Conservation (phyloP, 2,329 filamentous ascomycete species). For the Diaporthe nobilis region DNA sequence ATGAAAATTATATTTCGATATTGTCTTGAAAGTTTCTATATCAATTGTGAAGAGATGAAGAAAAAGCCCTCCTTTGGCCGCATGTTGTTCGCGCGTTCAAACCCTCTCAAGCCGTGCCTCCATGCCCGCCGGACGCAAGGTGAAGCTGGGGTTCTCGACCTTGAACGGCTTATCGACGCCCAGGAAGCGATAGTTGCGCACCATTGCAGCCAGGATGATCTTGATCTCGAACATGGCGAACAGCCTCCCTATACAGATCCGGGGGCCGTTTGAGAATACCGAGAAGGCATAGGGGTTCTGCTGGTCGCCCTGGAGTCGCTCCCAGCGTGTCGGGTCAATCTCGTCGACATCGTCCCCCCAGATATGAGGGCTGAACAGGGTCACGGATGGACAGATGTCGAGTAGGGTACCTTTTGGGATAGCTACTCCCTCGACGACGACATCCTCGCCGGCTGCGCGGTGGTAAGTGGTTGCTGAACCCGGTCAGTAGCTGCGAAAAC, state of each 20-base stretch:
- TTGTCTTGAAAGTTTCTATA: too few species aligned
- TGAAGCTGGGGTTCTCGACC: constrained; percentile 31
- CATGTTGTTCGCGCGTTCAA: too few species aligned
- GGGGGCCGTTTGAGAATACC: constrained; percentile 55
- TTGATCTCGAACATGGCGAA: constrained; percentile 57
- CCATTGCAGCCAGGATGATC: constrained; percentile 51
- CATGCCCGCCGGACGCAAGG: constrained; percentile 17
- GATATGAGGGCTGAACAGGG: constrained; percentile 44
- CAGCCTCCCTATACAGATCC: constrained; percentile 55
- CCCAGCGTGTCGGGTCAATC: constrained; percentile 46
- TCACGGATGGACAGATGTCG: constrained; percentile 44
- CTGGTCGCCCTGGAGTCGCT: constrained; percentile 45
- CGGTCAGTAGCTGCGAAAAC: neutral
- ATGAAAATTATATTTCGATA: too few species aligned
- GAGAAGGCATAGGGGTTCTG: constrained; percentile 51
- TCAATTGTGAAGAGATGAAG: too few species aligned
- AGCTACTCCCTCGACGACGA: constrained; percentile 44
- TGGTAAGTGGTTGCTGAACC: constrained; percentile 19
- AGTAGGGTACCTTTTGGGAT: constrained; percentile 47
- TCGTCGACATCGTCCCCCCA: constrained; percentile 47
- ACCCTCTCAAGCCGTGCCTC: constrained; percentile 9
- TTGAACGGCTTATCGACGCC: constrained; percentile 38
- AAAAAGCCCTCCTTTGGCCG: neutral
- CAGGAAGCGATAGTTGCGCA: constrained; percentile 51
- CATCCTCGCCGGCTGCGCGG: constrained; percentile 42